Conservation (phyloP, 2,329 filamentous ascomycete genomes). For the Diaporthe caulivora region DNA sequence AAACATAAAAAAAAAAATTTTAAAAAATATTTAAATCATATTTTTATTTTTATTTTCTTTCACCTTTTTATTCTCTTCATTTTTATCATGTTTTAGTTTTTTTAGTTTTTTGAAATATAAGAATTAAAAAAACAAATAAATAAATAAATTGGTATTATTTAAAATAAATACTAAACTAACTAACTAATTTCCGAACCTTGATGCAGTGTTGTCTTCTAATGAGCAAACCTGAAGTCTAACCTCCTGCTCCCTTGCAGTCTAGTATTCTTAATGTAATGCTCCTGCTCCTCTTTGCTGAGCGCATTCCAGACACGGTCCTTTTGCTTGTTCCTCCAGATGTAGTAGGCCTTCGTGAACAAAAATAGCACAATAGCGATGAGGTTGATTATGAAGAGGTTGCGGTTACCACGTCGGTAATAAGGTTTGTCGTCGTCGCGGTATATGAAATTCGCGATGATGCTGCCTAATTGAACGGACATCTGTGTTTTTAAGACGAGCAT, state of each 20-base stretch:
- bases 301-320: conserved; percentile 60
- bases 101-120: no score
- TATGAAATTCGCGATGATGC: conserved; percentile 55
- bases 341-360: conserved; percentile 64
- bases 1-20: no score
- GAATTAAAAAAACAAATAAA: no score
- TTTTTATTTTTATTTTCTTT: no score
- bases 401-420: conserved; percentile 66
- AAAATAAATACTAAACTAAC: no score
- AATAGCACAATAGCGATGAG: conserved; percentile 63
- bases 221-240: conserved; percentile 57
- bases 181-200: no score
- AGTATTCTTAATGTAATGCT: conserved; percentile 60
- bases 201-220: conserved; percentile 43
- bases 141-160: no score
- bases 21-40: no score
- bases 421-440: conserved; percentile 68
- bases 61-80: no score
- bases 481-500: conserved; percentile 23
- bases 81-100: no score
- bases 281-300: conserved; percentile 61
- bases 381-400: conserved; percentile 63
- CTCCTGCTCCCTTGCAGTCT: conserved; percentile 58
- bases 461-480: conserved; percentile 54
- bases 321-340: conserved; percentile 61